A percentile compares a stretch with the other conserved stretches of the same genome.
These are phyloP conservation scores for Diaporthe sp. DNA, from an alignment of 2,329 filamentous ascomycete species.

Conservation along the genomic window DNA sequence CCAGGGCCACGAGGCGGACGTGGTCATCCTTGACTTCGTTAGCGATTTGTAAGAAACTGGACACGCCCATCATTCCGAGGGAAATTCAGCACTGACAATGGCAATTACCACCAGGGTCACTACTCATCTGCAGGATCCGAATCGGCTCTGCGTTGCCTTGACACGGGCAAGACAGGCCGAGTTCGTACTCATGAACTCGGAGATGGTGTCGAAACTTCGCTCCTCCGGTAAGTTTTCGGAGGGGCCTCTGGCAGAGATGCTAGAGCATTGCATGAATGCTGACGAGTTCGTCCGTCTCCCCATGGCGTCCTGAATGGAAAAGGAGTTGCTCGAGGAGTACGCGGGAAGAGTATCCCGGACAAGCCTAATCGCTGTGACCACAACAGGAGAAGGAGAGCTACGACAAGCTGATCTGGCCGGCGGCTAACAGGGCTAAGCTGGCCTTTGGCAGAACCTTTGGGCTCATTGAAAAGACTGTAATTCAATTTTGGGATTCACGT, in stretches of 20 bases:
- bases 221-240: no score
- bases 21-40: conserved; percentile 60
- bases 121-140: conserved; percentile 54
- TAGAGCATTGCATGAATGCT: neutral
- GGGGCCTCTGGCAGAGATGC: neutral
- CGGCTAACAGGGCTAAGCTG: no score
- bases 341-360: no score
- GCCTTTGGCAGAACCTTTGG: neutral
- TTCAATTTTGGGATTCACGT: neutral
- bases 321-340: no score
- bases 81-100: no score
- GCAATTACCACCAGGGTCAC: conserved; percentile 37
- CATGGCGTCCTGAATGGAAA: no score
- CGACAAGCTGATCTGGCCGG: no score
- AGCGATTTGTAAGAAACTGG: conserved; percentile 42
- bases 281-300: neutral
- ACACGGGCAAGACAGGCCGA: conserved; percentile 57
- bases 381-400: no score
- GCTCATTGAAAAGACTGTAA: neutral
- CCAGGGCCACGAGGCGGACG: conserved; percentile 59
- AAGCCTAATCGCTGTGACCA: no score
- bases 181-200: conserved; percentile 55
- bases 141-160: conserved; percentile 57
- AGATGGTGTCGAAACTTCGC: conserved; percentile 40
- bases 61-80: no score